Percentiles rank a stretch among this genome's conserved stretches.
phyloP scores from a whole-genome alignment of 2,329 filamentous ascomycete genomes.

The Macrophomina phaseolina region DNA sequence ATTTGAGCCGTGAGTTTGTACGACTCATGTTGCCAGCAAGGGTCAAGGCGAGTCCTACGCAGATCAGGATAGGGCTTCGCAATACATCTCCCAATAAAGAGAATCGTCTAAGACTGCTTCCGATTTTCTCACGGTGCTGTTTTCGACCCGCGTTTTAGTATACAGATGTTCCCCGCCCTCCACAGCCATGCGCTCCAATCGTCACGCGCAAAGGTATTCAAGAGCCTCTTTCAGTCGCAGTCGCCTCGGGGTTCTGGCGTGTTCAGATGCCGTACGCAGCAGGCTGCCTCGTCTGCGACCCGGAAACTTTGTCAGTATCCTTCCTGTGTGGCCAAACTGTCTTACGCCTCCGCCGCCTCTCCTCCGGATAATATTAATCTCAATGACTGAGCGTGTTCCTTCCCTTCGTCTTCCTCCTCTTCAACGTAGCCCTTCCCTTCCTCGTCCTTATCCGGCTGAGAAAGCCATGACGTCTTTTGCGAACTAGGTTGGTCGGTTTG shows the following conservation, averaged over 20 bases:
- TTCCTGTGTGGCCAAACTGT: background rate
- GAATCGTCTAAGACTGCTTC: background rate
- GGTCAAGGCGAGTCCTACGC: background rate
- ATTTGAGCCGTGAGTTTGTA: background rate
- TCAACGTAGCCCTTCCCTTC: slow-evolving; percentile 60
- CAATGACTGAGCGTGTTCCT: slow-evolving; percentile 37
- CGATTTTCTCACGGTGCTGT: background rate
- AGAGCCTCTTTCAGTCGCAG: too few species aligned
- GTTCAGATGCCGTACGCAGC: background rate
- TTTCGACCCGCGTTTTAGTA: background rate
- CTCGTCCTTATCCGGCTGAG: slow-evolving; percentile 58
- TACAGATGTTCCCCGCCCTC: background rate
- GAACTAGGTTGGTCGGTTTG: slow-evolving; percentile 63
- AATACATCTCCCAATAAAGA: background rate
- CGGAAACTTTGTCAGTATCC: background rate
- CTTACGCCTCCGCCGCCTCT: background rate
- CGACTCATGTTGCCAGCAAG: slow-evolving; percentile 1
- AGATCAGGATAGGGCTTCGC: background rate
- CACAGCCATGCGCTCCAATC: too few species aligned
- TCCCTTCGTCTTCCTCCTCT: slow-evolving; percentile 60
- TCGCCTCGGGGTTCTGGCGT: background rate
- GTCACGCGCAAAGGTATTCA: too few species aligned
- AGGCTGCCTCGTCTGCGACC: background rate
- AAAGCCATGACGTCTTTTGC: slow-evolving; percentile 68
- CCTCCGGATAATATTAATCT: background rate